Percentiles rank a stretch among this genome's conserved stretches.
phyloP scores from a whole-genome alignment of 768 basidiomycete genomes.

The Termitomyces sp. region DNA sequence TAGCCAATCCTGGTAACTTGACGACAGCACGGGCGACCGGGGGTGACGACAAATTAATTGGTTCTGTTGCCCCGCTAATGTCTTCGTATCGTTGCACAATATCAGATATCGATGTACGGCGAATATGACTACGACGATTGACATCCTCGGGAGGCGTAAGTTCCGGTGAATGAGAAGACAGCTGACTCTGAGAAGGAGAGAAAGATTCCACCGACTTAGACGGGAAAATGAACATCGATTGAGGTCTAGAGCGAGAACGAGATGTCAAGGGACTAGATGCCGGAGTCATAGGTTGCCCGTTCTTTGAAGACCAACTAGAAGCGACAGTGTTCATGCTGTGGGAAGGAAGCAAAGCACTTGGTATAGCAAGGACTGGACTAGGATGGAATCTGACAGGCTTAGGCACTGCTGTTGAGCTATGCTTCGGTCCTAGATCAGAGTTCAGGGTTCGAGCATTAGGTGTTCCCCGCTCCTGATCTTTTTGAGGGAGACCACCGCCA shows the following conservation, averaged over 20 bases:
- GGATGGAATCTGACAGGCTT: conserved; percentile 1
- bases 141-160: conserved; percentile 44
- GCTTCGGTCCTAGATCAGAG: conserved; percentile 1
- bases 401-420: background rate
- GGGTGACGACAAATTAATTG: conserved; percentile 25
- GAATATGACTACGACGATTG: conserved; percentile 33
- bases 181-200: conserved; percentile 13
- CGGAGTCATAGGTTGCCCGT: background rate
- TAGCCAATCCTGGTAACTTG: conserved; percentile 2
- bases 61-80: conserved; percentile 35
- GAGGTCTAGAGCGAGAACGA: conserved; percentile 56
- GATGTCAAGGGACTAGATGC: conserved; percentile 19
- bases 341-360: conserved; percentile 9
- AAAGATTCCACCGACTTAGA: conserved; percentile 40
- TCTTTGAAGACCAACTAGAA: background rate
- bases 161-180: conserved; percentile 22
- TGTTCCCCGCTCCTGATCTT: conserved; percentile 32
- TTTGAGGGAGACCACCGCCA: conserved; percentile 48
- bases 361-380: background rate
- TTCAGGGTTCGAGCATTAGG: conserved; percentile 8
- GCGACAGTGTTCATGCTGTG: background rate
- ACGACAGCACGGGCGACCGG: conserved; percentile 18
- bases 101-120: conserved; percentile 78
- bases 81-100: conserved; percentile 84
- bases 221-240: conserved; percentile 78